Base-by-base conservation (phyloP, 768 basidiomycete genomes). In the Amanita pallidorosea region DNA sequence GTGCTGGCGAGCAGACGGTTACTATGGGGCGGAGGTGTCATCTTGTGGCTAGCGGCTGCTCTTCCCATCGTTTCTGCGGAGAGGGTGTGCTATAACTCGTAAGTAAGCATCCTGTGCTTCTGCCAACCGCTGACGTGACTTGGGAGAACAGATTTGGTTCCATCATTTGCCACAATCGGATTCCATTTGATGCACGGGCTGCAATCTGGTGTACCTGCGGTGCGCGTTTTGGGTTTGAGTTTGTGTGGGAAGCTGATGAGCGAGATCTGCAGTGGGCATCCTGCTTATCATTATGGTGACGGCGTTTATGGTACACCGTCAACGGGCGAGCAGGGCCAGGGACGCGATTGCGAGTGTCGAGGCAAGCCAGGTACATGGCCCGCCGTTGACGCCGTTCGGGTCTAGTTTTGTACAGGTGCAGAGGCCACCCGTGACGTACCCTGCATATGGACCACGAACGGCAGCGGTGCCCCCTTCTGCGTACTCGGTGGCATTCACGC, bases 351-450 rank as follows among this genome's bases (percentile, higher is more conserved):
- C 50, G 9, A 45, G 42, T 5, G 35, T 67, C 2, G 65, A 67
- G 47, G 64, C 61, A n/a, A 61, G 57, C 37, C 64, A 67, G 51
- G 58, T 65, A 13, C 52, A 60, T 17, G 65, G 65, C 4, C 65
- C 64, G 7, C 60, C 60, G 1, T 59, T 60, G 4, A 62, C 65
- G 29, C 57, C 61, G 27, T 67, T 64, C 25, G 54, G 59, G 53
- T 59, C 61, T 22, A 37, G 51, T 17, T 61, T 59, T 42, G 61
- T 63, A 13, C 61, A 59, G 2, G 59, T 62, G 22, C 53, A 54
- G 11, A 53, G 11, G 15, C 48, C 34, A 27, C 25, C 42, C 0
- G 45, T 40, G 6, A 34, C 45, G 11, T 41, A 36, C 15, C 41
- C 33, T 27, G 11, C 50, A 2, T 44, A 45, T 22, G 50, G 50